A percentile compares a stretch with the other conserved stretches of the same genome.
Conservation (phyloP, 1,284 basidiomycete species). For the Ganoderma multipileum region DNA sequence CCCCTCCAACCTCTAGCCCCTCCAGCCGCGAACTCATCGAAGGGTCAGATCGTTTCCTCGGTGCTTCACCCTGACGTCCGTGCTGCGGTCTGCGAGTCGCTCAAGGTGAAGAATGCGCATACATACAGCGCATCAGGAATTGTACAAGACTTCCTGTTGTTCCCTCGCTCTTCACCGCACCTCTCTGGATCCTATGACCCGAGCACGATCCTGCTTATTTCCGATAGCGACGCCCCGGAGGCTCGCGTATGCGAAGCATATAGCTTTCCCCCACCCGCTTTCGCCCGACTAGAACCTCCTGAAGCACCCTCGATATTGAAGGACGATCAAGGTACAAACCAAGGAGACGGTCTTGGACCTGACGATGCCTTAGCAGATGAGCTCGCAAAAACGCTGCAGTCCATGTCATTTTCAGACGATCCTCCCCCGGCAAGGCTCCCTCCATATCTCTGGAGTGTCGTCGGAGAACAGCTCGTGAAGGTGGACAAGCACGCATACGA, state of each 20-base stretch:
- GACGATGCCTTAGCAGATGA: conserved; percentile 44
- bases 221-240: conserved; percentile 46
- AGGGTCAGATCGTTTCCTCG: conserved; percentile 28
- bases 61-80: conserved; percentile 46
- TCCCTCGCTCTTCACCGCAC: conserved; percentile 78
- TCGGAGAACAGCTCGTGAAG: conserved; percentile 49
- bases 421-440: conserved; percentile 50
- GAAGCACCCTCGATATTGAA: conserved; percentile 10
- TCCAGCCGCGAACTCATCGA: conserved; percentile 47
- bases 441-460: conserved; percentile 46
- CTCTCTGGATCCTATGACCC: conserved; percentile 78
- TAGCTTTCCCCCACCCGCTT: conserved; percentile 63
- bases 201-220: conserved; percentile 62
- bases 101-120: conserved; percentile 62
- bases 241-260: conserved; percentile 55
- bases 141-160: conserved; percentile 81
- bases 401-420: conserved; percentile 48
- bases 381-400: conserved; percentile 51
- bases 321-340: background rate
- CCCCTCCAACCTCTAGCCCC: conserved; percentile 72
- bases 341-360: conserved; percentile 25
- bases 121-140: conserved; percentile 68
- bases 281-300: conserved; percentile 34
- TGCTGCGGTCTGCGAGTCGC: conserved; percentile 69
- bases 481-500: conserved; percentile 56